Evolutionary conservation across 2,329 filamentous ascomycete genomes (phyloP).

Genomic region (Sordariomycetes sp.): DNA sequence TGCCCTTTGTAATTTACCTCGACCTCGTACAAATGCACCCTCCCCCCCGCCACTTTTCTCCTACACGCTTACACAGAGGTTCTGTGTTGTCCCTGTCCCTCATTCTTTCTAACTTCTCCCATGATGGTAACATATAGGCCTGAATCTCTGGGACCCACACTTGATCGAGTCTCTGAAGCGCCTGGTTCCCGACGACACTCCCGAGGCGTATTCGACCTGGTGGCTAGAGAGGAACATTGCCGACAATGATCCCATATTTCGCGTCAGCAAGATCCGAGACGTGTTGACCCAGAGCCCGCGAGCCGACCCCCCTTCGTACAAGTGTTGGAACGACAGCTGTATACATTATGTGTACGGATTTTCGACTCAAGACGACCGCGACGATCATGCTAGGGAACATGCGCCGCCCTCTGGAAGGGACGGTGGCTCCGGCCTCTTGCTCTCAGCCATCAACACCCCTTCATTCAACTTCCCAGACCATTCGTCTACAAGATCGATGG

Average conservation of each 20-base stretch:
- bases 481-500: slow-evolving; percentile 13
- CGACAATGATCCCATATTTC: slow-evolving; percentile 32
- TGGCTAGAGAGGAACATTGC: slow-evolving; percentile 41
- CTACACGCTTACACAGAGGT: slow-evolving; percentile 1
- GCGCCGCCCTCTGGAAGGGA: slow-evolving; percentile 15
- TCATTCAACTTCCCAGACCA: slow-evolving; percentile 10
- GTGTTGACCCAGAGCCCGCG: neutral
- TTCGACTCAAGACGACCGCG: slow-evolving; percentile 32
- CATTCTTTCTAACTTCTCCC: neutral
- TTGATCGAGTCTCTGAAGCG: slow-evolving; percentile 23
- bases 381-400: slow-evolving; percentile 36
- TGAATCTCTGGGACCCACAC: slow-evolving; percentile 26
- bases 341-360: slow-evolving; percentile 47
- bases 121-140: slow-evolving; percentile 16
- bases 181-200: slow-evolving; percentile 17
- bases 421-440: slow-evolving; percentile 31
- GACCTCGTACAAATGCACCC: neutral
- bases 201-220: slow-evolving; percentile 8
- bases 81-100: neutral
- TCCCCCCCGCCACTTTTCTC: no score
- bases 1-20: neutral
- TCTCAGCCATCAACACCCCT: slow-evolving; percentile 18
- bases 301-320: slow-evolving; percentile 26
- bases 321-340: slow-evolving; percentile 41
- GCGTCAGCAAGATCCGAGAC: slow-evolving; percentile 17